Base-by-base conservation (phyloP, 2,329 filamentous ascomycete genomes). In the Beauveria medogensis region DNA sequence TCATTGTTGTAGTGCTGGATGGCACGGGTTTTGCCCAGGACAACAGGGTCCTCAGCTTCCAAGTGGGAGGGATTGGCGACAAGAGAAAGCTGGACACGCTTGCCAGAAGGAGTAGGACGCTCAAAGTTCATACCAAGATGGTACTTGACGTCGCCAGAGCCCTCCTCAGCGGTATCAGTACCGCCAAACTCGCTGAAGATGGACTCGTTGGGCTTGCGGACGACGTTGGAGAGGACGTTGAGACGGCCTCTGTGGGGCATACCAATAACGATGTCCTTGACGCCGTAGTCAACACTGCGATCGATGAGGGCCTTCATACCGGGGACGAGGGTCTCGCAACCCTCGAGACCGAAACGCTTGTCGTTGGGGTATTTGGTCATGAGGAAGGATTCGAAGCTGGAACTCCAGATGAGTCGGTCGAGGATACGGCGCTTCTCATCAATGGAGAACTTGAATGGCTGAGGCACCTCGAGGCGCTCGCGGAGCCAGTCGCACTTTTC, bases 71-170 rank as follows among this genome's bases (percentile, higher is more conserved):
- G 94, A 77, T 99, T 99, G 78, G 94, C 94, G 63, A 99, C 94
- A 55, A 99, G 86, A 64, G 94, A 99, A 59, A 99, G 86, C 80
- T 99, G 94, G n/a, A 99, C 94, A 65, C 94, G 94, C 85, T 97
- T 97, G 69, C 94, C 94, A 48, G 93, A 97, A 62, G 94, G 94
- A 10, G 94, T 99, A 59, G 94, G 94, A 65, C 94, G 91, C 81
- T 99, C 94, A 68, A 99, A 99, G 82, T 99, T 99, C 94, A 99
- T 99, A 73, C 94, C 94, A 70, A 99, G 81, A 80, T 99, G 94
- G 80, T 99, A 99, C 79, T 99, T 99, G 77, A 99, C 94, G 75
- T 99, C 94, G 70, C 94, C 94, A 62, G 94, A 97, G 63, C 94
- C 94, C 78, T 99, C 94, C 68, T 90, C 89, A 60, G 91, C 90